phyloP scores from a whole-genome alignment of 495 filamentous ascomycete genomes.

The Saxophila tyrrhenica region DNA sequence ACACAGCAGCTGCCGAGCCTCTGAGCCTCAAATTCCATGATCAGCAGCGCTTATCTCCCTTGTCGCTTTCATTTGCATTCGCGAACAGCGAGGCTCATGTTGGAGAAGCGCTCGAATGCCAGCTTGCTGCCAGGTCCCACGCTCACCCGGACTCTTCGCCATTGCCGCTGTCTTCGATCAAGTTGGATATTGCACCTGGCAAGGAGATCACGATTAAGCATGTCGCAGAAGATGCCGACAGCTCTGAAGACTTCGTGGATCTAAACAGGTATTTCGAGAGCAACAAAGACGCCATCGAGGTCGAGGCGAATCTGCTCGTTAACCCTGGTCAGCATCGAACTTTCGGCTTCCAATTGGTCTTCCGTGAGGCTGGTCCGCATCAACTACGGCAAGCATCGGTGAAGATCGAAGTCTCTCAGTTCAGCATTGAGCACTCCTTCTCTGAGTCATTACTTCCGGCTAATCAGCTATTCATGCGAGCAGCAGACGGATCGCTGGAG shows the following conservation, averaged over 20 bases:
- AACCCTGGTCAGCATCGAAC: conserved; percentile 56
- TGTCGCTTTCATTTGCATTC: conserved; percentile 65
- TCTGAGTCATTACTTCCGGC: conserved; percentile 4
- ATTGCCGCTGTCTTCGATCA: conserved; percentile 51
- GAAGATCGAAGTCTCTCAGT: background rate
- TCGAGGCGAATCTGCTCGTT: conserved; percentile 56
- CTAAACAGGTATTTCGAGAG: background rate
- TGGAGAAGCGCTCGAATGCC: conserved; percentile 61
- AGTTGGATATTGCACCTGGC: conserved; percentile 21
- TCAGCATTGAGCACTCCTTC: conserved; percentile 8
- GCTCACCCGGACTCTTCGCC: conserved; percentile 52
- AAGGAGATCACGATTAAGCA: conserved; percentile 23
- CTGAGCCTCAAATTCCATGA: conserved; percentile 2
- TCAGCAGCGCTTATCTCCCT: conserved; percentile 22
- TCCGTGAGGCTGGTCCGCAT: conserved; percentile 71
- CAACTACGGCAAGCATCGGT: conserved; percentile 14
- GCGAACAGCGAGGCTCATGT: conserved; percentile 66
- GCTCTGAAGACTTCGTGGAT: background rate
- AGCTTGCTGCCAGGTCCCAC: conserved; percentile 60
- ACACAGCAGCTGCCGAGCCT: background rate
- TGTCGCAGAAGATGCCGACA: background rate
- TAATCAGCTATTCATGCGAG: conserved; percentile 17
- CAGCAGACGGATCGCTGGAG: background rate
- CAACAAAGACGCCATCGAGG: conserved; percentile 30
- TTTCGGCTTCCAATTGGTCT: conserved; percentile 57